Evolutionary conservation across 495 filamentous ascomycete genomes (phyloP), one percentile per base, ranked within the genome.

Genomic region (Poronia punctata): DNA sequence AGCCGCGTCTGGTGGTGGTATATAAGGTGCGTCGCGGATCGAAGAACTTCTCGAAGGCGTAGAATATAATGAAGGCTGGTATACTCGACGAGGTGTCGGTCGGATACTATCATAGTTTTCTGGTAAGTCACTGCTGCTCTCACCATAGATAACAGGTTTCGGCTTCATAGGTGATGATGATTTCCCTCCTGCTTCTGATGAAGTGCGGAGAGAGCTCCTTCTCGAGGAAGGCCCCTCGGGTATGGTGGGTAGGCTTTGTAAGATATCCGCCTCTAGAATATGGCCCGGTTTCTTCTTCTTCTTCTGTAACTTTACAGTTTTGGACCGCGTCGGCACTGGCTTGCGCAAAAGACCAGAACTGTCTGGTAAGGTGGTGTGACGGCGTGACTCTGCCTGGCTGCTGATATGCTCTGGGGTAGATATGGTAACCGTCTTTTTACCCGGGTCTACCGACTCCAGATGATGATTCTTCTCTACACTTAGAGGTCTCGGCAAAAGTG

Each of bases 21-120:
- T 66, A 39, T 53, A 49, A n/a, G 70, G 72, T 4, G 65, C 56
- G 21, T 71, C 67, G 35, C 68, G 51, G 21, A 69, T 62, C 7
- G 64, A 67, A 7, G 65, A 59, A 18, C 48, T 50, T 43, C 61
- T 50, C n/a, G 65, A 62, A 25, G 55, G 56, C 31, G 61, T 61
- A 9, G 70, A 71, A 31, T 59, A 59, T 14, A 74, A 49, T 4
- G 71, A 72, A 1, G 72, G 56, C 43, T 76, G 70, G 46, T 76
- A 74, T 20, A 59, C 54, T 49, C 62, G 62, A 48, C 59, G 48
- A 22, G 60, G 54, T 12, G 52, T 52, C 14, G 56, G 52, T 41
- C 59, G 54, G 46, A 54, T 60, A 47, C 59, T 66, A 51, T 56
- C 17, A 46, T 46, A 20, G 50, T 48, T 40, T 10, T 49, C 35